These are phyloP conservation scores for Begonia loranthoides DNA, from an alignment of 306 rosid species.

Conservation along the genomic window DNA sequence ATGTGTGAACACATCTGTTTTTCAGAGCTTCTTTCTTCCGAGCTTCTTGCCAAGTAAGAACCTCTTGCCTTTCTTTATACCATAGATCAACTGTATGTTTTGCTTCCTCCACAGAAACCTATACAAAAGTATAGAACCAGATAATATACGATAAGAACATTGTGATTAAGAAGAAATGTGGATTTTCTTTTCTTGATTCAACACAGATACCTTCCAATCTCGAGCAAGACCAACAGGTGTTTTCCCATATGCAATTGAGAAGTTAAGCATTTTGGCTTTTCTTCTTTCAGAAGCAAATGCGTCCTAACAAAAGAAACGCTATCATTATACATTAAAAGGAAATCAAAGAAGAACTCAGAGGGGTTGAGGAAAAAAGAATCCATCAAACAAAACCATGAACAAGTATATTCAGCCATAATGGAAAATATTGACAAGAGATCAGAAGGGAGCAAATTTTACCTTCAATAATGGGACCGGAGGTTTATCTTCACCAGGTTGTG, in stretches of 20 bases:
- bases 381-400: no score
- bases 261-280: conserved; percentile 96
- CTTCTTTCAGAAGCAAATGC: conserved; percentile 86
- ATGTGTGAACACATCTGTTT: conserved; percentile 43
- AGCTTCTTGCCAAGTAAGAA: conserved; percentile 55
- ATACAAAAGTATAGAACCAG: conserved; percentile 11
- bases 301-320: conserved; percentile 29
- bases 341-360: background rate
- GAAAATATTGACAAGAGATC: background rate
- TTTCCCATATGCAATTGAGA: conserved; percentile 94
- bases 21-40: conserved; percentile 64
- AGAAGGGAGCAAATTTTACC: conserved; percentile 28
- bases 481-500: conserved; percentile 84
- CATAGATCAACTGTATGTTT: conserved; percentile 75
- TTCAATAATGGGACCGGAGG: conserved; percentile 92
- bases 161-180: conserved; percentile 6
- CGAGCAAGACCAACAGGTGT: conserved; percentile 85
- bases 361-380: no score
- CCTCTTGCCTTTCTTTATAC: conserved; percentile 88
- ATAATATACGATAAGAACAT: conserved; percentile 3
- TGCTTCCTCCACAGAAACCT: conserved; percentile 90
- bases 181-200: background rate
- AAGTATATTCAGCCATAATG: no score
- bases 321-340: background rate
- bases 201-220: conserved; percentile 71